Evolutionary conservation across 129 eudicot species (phyloP).

Genomic region (Chrysanthemum makinoi): DNA sequence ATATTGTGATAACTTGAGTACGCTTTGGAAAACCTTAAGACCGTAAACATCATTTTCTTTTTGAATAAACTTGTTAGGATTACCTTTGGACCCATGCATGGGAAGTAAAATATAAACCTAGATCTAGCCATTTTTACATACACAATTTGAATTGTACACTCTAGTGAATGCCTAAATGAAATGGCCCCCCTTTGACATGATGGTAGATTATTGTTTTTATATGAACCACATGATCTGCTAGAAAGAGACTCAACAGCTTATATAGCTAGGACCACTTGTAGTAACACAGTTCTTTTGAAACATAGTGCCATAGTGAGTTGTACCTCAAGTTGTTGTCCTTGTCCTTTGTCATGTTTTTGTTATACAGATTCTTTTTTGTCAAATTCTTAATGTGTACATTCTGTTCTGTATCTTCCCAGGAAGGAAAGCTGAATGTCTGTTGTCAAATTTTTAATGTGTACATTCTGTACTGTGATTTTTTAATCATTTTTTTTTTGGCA

Average conservation of each 20-base stretch:
- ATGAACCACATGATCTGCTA: conserved; percentile 23
- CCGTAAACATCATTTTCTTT: no score
- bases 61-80: no score
- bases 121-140: no score
- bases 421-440: not conserved
- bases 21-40: no score
- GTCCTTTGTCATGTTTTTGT: conserved; percentile 8
- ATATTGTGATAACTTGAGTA: no score
- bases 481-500: no score
- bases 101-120: no score
- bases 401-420: conserved; percentile 7
- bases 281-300: conserved; percentile 15
- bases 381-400: conserved; percentile 16
- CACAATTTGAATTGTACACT: not conserved
- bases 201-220: conserved; percentile 20
- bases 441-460: no score
- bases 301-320: conserved; percentile 17
- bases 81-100: no score
- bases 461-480: no score
- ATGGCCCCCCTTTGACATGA: conserved; percentile 29
- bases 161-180: not conserved
- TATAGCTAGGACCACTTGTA: conserved; percentile 20
- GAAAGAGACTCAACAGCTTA: conserved; percentile 24
- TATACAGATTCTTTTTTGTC: conserved; percentile 13
- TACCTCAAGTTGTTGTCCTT: conserved; percentile 18